Evolutionary conservation across 805 yeast genomes (phyloP), one percentile per base, ranked within the genome.

Genomic region (Millerozyma miso): DNA sequence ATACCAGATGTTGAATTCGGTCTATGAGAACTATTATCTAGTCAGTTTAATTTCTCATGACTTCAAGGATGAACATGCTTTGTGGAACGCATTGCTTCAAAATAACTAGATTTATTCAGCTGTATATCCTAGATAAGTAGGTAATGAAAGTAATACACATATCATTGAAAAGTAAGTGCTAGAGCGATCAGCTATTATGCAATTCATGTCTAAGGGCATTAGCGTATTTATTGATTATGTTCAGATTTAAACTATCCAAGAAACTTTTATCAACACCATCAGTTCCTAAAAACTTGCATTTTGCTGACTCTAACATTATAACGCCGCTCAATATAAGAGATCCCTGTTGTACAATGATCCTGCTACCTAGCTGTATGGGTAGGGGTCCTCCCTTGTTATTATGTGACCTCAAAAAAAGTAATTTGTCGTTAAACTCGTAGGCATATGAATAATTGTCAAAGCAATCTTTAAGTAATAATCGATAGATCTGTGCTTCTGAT

Each of bases 1-100:
- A n/a, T 78, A 74, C 55, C 65, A 77, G 38, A 73, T 91, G 52
- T 74, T 93, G 49, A 76, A 77, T 42, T 58, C 69, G 15, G 73
- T 88, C 31, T 74, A 81, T 58, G 73, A 80, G 32, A 74, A 79
- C 40, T 86, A 85, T 50, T 80, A 78, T 51, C 71, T 93, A 53
- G 88, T 89, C n/a, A 84, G 96, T 35, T 73, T 91, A 48, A 83
- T 91, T 23, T 88, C 87, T 59, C 97, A 90, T 58, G 91, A 90
- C 56, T 88, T 74, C 63, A 77, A 79, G 38, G 76, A 82, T 42
- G 88, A 82, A 53, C 68, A 74, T 45, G 95, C 82, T 1, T 71
- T 89, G 39, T 89, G 97, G 97, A 82, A 81, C 17, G 52, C 79
- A 39, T 61, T 86, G 38, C 59, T 77, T 40, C 23, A 31, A 23